These are phyloP conservation scores for Hericium erinaceus DNA, from an alignment of 768 basidiomycete species.

Conservation along the genomic window DNA sequence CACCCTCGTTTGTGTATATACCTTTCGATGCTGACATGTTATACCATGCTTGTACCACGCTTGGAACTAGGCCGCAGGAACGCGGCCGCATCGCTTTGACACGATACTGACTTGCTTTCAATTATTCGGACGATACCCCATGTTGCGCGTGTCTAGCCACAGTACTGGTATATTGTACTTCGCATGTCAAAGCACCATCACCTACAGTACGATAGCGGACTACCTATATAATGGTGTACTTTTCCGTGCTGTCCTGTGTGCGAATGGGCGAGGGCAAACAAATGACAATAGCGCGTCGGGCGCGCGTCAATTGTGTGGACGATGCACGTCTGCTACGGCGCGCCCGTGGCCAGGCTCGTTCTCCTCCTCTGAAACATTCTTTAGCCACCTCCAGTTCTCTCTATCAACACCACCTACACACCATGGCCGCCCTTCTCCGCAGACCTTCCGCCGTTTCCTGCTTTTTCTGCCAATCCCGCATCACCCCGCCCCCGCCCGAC, in stretches of 20 bases:
- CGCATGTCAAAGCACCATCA: no score
- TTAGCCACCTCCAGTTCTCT: not conserved
- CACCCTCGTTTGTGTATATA: no score
- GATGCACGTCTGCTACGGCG: not conserved
- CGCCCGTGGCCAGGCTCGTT: not conserved
- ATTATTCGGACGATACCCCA: no score
- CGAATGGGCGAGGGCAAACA: slow-evolving; percentile 7
- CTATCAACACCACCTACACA: not conserved
- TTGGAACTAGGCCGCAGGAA: no score
- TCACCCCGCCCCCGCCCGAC: slow-evolving; percentile 34
- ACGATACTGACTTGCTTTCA: no score
- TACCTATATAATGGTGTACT: not conserved
- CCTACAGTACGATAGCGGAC: not conserved
- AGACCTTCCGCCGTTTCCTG: slow-evolving; percentile 39
- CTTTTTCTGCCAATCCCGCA: slow-evolving; percentile 58
- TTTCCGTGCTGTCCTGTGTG: not conserved
- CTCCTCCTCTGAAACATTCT: not conserved
- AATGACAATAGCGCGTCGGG: slow-evolving; percentile 11
- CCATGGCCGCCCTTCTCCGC: slow-evolving; percentile 38
- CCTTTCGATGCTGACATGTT: no score
- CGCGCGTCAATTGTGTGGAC: slow-evolving; percentile 14
- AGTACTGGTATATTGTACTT: no score
- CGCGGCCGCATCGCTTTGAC: no score
- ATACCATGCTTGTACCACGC: no score
- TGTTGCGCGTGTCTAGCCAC: no score